Evolutionary conservation across 179 eudicot genomes (phyloP).

Genomic region (Heliamphora ciliata): DNA sequence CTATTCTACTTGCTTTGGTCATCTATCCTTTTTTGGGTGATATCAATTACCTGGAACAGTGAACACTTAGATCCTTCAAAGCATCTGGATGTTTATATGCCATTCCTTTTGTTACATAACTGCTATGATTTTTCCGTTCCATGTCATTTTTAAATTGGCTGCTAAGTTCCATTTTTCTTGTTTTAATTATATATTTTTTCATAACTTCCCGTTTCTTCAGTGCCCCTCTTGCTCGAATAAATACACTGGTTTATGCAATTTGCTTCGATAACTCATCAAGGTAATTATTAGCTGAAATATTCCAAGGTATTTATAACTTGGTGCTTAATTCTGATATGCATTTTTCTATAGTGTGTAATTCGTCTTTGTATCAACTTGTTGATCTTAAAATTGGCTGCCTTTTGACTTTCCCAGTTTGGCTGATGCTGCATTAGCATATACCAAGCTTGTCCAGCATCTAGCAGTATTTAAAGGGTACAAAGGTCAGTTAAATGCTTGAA

Average conservation of each 20-base stretch:
- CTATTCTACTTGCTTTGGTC: background rate
- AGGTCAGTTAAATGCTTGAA: conserved; percentile 42
- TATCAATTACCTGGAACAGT: background rate
- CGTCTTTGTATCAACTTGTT: conserved; percentile 10
- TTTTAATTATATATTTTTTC: background rate
- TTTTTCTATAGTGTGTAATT: background rate
- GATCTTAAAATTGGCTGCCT: background rate
- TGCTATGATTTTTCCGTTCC: background rate
- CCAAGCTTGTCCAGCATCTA: conserved; percentile 88
- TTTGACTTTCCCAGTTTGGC: conserved; percentile 43
- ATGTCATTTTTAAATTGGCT: conserved; percentile 2
- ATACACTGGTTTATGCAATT: conserved; percentile 71
- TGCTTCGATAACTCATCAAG: conserved; percentile 80
- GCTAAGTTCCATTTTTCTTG: background rate
- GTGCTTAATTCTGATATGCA: conserved; percentile 11
- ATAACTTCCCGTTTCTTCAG: conserved; percentile 31
- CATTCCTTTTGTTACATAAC: background rate
- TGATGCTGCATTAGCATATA: conserved; percentile 74
- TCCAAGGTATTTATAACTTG: background rate
- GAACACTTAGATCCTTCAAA: background rate
- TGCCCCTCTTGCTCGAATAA: conserved; percentile 73
- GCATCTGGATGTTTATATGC: background rate
- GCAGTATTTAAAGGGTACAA: conserved; percentile 79
- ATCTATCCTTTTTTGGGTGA: background rate
- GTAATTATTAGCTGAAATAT: conserved; percentile 31